Conservation (phyloP, 768 basidiomycete species). For the Tylopilus sp. region DNA sequence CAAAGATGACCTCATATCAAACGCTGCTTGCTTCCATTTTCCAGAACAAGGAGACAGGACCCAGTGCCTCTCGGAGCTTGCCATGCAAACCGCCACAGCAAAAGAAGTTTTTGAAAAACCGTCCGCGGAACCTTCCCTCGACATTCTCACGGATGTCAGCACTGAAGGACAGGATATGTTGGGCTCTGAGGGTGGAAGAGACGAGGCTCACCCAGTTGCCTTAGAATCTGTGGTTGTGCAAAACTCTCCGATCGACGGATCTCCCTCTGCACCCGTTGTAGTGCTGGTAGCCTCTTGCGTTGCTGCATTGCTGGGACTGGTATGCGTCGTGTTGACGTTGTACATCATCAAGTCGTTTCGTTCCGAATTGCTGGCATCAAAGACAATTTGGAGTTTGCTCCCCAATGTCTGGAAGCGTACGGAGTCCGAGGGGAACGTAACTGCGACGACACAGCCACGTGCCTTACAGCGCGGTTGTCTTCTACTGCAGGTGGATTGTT, state of each 20-base stretch:
- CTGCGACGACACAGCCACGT: background rate
- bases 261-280: conserved; percentile 8
- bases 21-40: conserved; percentile 30
- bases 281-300: conserved; percentile 27
- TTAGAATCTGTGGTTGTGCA: background rate
- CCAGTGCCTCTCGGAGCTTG: conserved; percentile 28
- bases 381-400: conserved; percentile 23
- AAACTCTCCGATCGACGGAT: background rate
- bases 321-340: conserved; percentile 19
- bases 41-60: conserved; percentile 30
- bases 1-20: conserved; percentile 15
- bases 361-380: conserved; percentile 19
- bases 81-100: conserved; percentile 27
- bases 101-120: conserved; percentile 18
- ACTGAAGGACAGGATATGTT: conserved; percentile 18
- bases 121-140: conserved; percentile 10
- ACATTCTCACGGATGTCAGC: conserved; percentile 24
- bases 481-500: background rate
- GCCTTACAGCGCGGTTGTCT: background rate
- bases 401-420: conserved; percentile 14
- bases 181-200: conserved; percentile 13
- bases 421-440: background rate
- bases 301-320: conserved; percentile 21
- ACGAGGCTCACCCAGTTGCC: background rate
- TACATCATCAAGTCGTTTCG: conserved; percentile 21